These are phyloP conservation scores for Ploettnerulaceae sp. DNA, from an alignment of 2,329 filamentous ascomycete species.

Conservation along the genomic window DNA sequence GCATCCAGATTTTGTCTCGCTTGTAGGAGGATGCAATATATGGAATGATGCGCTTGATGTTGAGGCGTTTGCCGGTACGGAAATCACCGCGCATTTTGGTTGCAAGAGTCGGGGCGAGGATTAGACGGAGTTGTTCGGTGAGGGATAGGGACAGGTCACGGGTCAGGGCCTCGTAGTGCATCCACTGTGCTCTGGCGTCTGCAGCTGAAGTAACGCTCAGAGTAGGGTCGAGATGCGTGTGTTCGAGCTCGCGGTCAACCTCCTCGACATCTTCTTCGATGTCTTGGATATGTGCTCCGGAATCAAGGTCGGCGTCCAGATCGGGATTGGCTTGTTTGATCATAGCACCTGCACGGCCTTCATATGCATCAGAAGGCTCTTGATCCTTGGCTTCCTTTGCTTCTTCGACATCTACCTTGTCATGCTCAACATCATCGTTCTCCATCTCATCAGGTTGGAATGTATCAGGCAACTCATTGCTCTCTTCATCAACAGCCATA, in stretches of 20 bases:
- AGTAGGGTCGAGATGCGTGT: constrained; percentile 57
- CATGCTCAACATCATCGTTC: constrained; percentile 42
- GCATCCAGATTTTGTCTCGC: constrained; percentile 99
- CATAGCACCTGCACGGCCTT: constrained; percentile 55
- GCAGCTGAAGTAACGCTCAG: constrained; percentile 35
- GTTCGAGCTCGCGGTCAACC: constrained; percentile 55
- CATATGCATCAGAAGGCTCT: constrained; percentile 45
- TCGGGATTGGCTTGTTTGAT: constrained; percentile 43
- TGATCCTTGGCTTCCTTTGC: constrained; percentile 38
- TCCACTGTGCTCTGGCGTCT: constrained; percentile 73
- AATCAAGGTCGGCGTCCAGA: constrained; percentile 44
- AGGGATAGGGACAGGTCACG: constrained; percentile 82
- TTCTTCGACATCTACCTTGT: constrained; percentile 40
- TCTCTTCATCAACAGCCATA: constrained; percentile 75
- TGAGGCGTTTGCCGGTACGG: constrained; percentile 94
- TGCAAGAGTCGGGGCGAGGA: constrained; percentile 87
- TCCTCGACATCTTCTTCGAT: constrained; percentile 36
- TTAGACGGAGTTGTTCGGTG: constrained; percentile 91
- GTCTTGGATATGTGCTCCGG: constrained; percentile 34
- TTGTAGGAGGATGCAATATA: constrained; percentile 99
- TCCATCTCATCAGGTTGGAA: constrained; percentile 38
- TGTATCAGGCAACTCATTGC: constrained; percentile 53
- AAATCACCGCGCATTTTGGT: constrained; percentile 96
- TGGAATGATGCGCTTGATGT: constrained; percentile 98
- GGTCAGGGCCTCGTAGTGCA: constrained; percentile 75